These are phyloP conservation scores for Macrophomina phaseolina DNA, from an alignment of 2,329 filamentous ascomycete genomes.

Conservation along the genomic window DNA sequence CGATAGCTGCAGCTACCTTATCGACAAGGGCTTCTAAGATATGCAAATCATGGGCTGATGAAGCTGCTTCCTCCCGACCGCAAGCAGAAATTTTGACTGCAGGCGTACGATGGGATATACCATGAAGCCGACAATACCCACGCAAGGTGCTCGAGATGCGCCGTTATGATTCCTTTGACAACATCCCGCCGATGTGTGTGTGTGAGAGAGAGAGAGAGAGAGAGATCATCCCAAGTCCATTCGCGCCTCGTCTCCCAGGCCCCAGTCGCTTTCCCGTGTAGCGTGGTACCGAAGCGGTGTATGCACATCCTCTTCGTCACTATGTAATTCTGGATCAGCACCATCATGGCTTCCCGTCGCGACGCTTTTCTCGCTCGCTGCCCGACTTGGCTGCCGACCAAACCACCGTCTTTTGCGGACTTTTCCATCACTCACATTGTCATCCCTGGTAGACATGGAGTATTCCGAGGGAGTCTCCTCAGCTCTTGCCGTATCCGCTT, in stretches of 20 bases:
- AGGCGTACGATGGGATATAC: neutral
- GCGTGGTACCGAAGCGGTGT: conserved; percentile 56
- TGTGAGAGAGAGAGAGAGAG: no score
- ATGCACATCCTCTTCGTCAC: conserved; percentile 56
- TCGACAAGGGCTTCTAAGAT: neutral
- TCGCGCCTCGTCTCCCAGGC: conserved; percentile 80
- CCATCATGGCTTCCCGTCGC: conserved; percentile 35
- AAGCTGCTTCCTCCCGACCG: neutral
- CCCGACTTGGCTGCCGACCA: conserved; percentile 33
- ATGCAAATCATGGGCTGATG: neutral
- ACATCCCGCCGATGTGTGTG: neutral
- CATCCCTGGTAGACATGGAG: conserved; percentile 35
- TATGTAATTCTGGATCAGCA: conserved; percentile 39
- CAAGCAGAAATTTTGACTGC: neutral
- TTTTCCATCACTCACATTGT: conserved; percentile 41
- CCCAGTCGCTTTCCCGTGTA: conserved; percentile 66
- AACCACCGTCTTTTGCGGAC: conserved; percentile 44
- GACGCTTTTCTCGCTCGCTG: conserved; percentile 38
- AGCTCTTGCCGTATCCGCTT: conserved; percentile 35
- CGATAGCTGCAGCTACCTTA: neutral
- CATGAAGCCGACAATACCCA: neutral
- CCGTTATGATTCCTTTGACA: neutral
- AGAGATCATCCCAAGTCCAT: conserved; percentile 75
- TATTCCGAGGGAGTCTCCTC: conserved; percentile 36
- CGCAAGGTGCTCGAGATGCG: neutral